Evolutionary conservation across 345 rosid species (phyloP).

Genomic region (Crucihimalaya himalaica): DNA sequence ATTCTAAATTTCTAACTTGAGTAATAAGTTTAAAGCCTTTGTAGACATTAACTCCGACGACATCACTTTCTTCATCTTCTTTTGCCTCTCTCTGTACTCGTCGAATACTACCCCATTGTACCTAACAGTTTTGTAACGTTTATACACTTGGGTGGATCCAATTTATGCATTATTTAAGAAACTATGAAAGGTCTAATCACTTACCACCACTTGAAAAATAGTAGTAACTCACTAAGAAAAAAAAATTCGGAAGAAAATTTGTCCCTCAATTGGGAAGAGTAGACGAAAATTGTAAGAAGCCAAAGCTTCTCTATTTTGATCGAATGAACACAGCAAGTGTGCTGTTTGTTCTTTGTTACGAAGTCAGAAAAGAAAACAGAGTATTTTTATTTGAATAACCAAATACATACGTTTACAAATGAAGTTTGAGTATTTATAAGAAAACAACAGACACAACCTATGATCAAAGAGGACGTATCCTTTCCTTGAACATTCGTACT

Average conservation of each 20-base stretch:
- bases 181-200: neutral
- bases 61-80: conserved; percentile 42
- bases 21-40: conserved; percentile 28
- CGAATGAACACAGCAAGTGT: too few species aligned
- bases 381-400: too few species aligned
- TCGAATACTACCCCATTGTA: conserved; percentile 1
- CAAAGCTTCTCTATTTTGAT: too few species aligned
- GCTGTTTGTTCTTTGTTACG: too few species aligned
- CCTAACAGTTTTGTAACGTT: neutral
- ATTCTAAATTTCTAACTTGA: conserved; percentile 43
- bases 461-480: too few species aligned
- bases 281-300: too few species aligned
- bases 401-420: too few species aligned
- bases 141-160: neutral
- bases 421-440: too few species aligned
- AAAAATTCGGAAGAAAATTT: neutral
- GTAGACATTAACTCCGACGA: conserved; percentile 22
- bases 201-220: neutral
- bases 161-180: neutral
- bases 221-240: neutral
- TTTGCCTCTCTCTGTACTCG: conserved; percentile 35
- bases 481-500: too few species aligned
- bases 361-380: too few species aligned
- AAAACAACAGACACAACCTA: too few species aligned
- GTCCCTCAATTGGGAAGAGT: neutral